A percentile compares a stretch with the other conserved stretches of the same genome.
phyloP scores from a whole-genome alignment of 2,329 filamentous ascomycete genomes.

The Byssoonygena ceratinophila region DNA sequence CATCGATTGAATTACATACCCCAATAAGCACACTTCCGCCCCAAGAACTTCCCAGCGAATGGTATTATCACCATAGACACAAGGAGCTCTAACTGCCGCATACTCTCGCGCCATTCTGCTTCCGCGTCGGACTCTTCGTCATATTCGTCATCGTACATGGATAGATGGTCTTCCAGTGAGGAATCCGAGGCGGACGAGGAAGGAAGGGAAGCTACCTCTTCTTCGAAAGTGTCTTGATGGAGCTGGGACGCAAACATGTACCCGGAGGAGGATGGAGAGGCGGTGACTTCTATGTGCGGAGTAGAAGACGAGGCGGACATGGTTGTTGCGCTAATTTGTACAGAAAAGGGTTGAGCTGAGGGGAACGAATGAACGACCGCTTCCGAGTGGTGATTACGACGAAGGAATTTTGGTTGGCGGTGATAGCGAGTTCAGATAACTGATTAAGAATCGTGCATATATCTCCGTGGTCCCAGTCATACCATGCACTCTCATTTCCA shows the following conservation, averaged over 20 bases:
- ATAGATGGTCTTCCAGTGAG: slow-evolving; percentile 42
- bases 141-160: slow-evolving; percentile 44
- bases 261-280: slow-evolving; percentile 31
- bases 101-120: slow-evolving; percentile 83
- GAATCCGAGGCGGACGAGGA: slow-evolving; percentile 33
- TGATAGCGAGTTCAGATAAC: no score
- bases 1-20: no score
- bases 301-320: slow-evolving; percentile 27
- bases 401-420: no score
- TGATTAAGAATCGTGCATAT: neutral
- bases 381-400: neutral
- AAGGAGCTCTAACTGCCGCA: slow-evolving; percentile 87
- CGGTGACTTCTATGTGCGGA: slow-evolving; percentile 19
- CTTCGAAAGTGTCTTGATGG: slow-evolving; percentile 25
- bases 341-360: neutral
- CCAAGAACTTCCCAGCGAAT: slow-evolving; percentile 88
- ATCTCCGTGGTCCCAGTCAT: neutral
- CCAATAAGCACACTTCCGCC: slow-evolving; percentile 91
- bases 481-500: no score
- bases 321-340: slow-evolving; percentile 7
- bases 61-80: slow-evolving; percentile 91
- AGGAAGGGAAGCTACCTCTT: slow-evolving; percentile 36
- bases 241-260: slow-evolving; percentile 32
- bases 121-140: slow-evolving; percentile 71
- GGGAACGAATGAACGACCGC: neutral